These are phyloP conservation scores for Naganishia vishniacii DNA, from an alignment of 768 basidiomycete genomes.

Conservation along the genomic window DNA sequence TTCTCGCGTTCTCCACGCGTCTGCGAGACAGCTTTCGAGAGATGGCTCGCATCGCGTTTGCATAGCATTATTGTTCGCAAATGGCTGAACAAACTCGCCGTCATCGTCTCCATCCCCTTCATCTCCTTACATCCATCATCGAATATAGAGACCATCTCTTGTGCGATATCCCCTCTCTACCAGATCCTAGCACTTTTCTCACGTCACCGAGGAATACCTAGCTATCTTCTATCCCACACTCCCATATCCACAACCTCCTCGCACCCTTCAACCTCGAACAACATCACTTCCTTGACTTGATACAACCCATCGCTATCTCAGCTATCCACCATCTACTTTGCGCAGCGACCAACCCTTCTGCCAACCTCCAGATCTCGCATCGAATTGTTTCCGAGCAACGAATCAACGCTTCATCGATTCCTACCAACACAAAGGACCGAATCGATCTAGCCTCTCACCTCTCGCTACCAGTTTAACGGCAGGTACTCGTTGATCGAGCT, in stretches of 20 bases:
- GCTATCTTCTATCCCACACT: background rate
- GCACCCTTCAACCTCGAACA: background rate
- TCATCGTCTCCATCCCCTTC: background rate
- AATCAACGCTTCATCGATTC: background rate
- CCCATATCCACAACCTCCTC: background rate
- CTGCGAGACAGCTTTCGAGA: too few species aligned
- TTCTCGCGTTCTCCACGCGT: too few species aligned
- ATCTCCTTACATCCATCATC: background rate
- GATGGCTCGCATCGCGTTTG: too few species aligned
- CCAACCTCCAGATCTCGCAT: background rate
- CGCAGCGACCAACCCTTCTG: background rate
- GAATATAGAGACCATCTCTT: background rate
- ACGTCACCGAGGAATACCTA: constrained; percentile 10
- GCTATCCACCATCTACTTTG: background rate
- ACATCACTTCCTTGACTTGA: constrained; percentile 24
- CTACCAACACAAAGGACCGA: background rate
- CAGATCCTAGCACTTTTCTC: constrained; percentile 1
- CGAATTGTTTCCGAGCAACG: background rate
- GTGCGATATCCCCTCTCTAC: background rate
- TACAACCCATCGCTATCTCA: background rate
- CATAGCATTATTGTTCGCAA: too few species aligned
- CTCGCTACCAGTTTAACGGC: background rate
- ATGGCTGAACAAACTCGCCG: background rate
- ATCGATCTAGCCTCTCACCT: background rate
- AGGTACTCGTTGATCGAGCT: constrained; percentile 2